phyloP scores from a whole-genome alignment of 2,329 filamentous ascomycete genomes.

The Colletotrichum musicola region DNA sequence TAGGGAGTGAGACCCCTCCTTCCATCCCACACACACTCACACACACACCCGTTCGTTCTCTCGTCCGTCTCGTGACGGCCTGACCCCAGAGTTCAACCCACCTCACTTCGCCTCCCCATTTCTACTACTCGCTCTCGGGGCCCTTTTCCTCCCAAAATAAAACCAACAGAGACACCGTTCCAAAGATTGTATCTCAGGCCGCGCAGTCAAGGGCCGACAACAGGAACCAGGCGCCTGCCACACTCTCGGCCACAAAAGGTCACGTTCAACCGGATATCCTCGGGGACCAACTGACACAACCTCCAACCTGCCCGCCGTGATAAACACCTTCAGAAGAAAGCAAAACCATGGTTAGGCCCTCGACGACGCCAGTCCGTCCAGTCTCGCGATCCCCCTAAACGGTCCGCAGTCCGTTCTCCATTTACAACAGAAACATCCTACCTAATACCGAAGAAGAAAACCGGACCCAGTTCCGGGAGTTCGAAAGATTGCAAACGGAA shows the following conservation, averaged over 20 bases:
- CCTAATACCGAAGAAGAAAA: neutral
- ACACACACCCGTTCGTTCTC: neutral
- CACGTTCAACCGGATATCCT: neutral
- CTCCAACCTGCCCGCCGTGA: neutral
- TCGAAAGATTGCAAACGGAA: neutral
- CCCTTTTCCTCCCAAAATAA: neutral
- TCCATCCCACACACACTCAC: neutral
- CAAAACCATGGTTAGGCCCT: neutral
- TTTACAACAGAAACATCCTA: neutral
- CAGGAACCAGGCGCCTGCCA: neutral
- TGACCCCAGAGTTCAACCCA: neutral
- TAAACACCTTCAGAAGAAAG: neutral
- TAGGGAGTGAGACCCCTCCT: neutral
- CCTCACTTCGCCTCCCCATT: neutral
- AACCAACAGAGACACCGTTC: neutral
- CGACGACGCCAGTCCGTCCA: neutral
- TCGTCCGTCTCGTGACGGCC: neutral
- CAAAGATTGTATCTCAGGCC: neutral
- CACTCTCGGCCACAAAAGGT: neutral
- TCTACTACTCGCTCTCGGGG: neutral
- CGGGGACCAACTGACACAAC: neutral
- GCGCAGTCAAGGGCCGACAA: neutral
- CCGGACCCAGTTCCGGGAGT: neutral
- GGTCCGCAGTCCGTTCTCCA: neutral
- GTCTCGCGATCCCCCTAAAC: neutral